Conservation (phyloP, 108 stramenopile genomes). For the Stephanodiscus minutulus region DNA sequence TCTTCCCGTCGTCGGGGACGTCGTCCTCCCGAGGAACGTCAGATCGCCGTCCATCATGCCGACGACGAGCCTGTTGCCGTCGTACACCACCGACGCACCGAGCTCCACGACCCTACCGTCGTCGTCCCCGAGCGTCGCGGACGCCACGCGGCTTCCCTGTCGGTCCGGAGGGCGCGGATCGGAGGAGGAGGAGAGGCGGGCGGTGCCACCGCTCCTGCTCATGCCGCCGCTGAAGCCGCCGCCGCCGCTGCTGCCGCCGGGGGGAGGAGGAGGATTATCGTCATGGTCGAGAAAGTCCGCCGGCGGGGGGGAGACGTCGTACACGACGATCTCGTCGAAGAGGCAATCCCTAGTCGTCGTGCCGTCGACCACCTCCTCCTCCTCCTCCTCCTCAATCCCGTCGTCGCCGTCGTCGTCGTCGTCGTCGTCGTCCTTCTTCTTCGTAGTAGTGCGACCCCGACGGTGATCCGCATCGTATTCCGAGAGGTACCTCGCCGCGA, state of each 20-base stretch:
- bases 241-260: background rate
- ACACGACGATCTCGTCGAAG: slow-evolving; percentile 62
- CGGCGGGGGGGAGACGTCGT: slow-evolving; percentile 57
- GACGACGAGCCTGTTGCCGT: slow-evolving; percentile 55
- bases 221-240: no score
- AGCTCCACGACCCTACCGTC: slow-evolving; percentile 75
- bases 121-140: slow-evolving; percentile 43
- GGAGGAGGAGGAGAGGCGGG: no score
- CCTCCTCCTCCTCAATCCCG: no score
- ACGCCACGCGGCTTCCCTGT: slow-evolving; percentile 71
- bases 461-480: slow-evolving; percentile 62
- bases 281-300: slow-evolving; percentile 11
- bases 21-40: slow-evolving; percentile 35
- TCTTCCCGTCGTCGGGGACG: slow-evolving; percentile 30
- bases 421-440: no score
- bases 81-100: slow-evolving; percentile 69
- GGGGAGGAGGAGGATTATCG: background rate
- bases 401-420: background rate
- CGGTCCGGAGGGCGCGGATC: slow-evolving; percentile 36
- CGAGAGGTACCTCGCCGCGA: slow-evolving; percentile 67
- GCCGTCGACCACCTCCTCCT: background rate
- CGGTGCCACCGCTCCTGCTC: no score
- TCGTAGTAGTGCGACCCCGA: background rate
- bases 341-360: slow-evolving; percentile 34
- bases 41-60: slow-evolving; percentile 53